Evolutionary conservation across 2,329 filamentous ascomycete genomes (phyloP), one percentile per base, ranked within the genome.

Genomic region (Phialocephala subalpina): DNA sequence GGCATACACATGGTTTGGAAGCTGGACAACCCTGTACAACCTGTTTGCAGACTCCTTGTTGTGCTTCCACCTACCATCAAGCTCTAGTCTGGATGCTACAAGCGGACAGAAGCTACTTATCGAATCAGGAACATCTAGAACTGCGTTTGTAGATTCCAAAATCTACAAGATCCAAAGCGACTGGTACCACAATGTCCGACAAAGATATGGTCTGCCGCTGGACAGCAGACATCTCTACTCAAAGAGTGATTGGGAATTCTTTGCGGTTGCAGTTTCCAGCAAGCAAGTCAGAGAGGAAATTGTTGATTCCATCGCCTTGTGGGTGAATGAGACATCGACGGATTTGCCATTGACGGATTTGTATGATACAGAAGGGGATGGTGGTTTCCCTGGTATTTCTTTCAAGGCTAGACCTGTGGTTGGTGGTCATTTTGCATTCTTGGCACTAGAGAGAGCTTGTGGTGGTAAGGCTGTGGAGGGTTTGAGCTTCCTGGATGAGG

Each of bases 181-280:
- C 65, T 97, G 92, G 92, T 97, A 97, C 80, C 83, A 87, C 69
- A 84, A 87, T 16, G 92, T 95, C 11, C 86, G 92, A 70, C 92
- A 97, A 77, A 89, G 87, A 73, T 97, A 95, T 77, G 93, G 93
- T 0, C 80, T 97, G 3, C 93, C 93, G 0, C 85, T 97, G 8
- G 93, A 97, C 78, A 91, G 87, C 71, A 87, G 93, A 52, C 92
- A 96, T 77, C 78, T 95, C 2, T 96, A 96, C 78, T 91, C 92
- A 38, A 97, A 97, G 80, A 93, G 90, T 35, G 93, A 97, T 79
- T 97, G 93, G 93, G 90, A 96, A 73, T 94, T 97, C 77, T 94
- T 96, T 77, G 92, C 92, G 0, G 93, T 93, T 56, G 92, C 93
- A 1, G 90, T 97, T 5, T 87, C 92, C 3, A 89, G 88, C 71